Evolutionary conservation across 169 alveolate species (phyloP).

Genomic region (Cryptosporidium tyzzeri): DNA sequence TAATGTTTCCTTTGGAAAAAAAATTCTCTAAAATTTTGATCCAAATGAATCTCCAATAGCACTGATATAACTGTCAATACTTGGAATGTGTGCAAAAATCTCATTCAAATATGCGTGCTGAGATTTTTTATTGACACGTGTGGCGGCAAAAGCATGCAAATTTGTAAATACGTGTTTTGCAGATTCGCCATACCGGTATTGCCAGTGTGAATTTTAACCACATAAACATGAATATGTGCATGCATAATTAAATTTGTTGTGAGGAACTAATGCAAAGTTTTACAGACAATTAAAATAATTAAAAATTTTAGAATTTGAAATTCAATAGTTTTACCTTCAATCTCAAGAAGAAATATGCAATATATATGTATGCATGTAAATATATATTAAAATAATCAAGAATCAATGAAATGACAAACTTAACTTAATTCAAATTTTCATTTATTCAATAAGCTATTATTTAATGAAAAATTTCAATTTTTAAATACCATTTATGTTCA

Average conservation of each 20-base stretch:
- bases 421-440: too few species aligned
- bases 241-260: neutral
- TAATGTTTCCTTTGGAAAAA: too few species aligned
- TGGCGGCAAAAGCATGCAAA: slow-evolving; percentile 6
- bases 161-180: neutral
- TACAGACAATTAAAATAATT: too few species aligned
- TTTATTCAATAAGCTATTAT: neutral
- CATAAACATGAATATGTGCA: neutral
- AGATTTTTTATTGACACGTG: neutral
- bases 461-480: too few species aligned
- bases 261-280: too few species aligned
- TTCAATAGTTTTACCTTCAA: too few species aligned
- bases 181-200: neutral
- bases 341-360: neutral
- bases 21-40: too few species aligned
- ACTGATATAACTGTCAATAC: neutral
- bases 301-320: too few species aligned
- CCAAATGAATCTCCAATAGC: too few species aligned
- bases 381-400: too few species aligned
- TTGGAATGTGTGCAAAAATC: neutral
- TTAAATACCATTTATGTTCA: neutral
- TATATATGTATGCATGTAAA: too few species aligned
- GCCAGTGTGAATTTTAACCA: neutral
- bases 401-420: neutral
- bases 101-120: neutral